phyloP scores from a whole-genome alignment of 345 rosid genomes.

The Syzygium oleosum region DNA sequence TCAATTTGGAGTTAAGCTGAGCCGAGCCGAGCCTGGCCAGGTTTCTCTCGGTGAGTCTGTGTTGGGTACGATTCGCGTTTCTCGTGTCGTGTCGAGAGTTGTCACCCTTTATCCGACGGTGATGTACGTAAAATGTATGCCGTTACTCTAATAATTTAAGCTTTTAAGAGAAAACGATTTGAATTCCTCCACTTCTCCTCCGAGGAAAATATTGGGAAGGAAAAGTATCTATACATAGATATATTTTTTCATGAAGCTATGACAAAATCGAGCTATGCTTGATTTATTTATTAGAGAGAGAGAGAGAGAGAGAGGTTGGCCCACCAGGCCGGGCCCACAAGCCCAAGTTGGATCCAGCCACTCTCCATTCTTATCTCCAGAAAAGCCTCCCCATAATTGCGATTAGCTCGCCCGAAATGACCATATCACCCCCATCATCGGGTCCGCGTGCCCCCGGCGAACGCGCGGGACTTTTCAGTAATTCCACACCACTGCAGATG shows the following conservation, averaged over 20 bases:
- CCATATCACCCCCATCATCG: neutral
- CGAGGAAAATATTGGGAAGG: too few relatives aligned
- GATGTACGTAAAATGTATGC: too few relatives aligned
- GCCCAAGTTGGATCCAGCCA: neutral
- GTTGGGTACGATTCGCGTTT: neutral
- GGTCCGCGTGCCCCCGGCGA: accelerated
- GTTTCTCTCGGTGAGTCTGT: neutral
- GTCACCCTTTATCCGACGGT: too few relatives aligned
- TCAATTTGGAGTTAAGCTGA: accelerated
- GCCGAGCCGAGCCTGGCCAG: accelerated
- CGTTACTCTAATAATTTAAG: too few relatives aligned
- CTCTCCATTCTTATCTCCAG: neutral
- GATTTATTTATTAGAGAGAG: neutral
- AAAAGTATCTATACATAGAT: too few relatives aligned
- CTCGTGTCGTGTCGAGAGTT: accelerated
- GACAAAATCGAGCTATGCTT: too few relatives aligned
- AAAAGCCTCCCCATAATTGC: neutral
- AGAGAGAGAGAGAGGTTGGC: neutral
- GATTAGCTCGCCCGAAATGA: neutral
- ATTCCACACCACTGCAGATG: accelerated
- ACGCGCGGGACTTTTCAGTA: neutral
- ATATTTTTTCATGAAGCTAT: too few relatives aligned
- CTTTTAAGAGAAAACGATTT: too few relatives aligned
- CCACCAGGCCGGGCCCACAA: neutral
- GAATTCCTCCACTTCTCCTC: too few relatives aligned